A percentile compares a stretch with the other conserved stretches of the same genome.
Conservation (phyloP, 169 alveolate genomes). For the Cryptosporidium parvum region DNA sequence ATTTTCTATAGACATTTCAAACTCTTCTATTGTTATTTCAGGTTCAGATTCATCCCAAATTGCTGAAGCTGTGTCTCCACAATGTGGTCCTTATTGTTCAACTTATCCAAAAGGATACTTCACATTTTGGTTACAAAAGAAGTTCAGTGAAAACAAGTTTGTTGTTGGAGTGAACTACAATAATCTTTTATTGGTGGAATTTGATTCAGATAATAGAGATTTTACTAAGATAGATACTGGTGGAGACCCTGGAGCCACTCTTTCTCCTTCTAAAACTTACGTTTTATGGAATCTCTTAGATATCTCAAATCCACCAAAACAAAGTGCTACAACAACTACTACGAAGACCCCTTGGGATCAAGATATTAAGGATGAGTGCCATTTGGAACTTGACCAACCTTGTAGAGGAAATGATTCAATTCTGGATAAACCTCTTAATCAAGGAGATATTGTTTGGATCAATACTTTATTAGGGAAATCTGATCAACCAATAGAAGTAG, state of each 20-base stretch:
- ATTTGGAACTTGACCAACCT: slow-evolving; percentile 22
- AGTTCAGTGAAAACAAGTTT: neutral
- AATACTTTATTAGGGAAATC: slow-evolving; percentile 15
- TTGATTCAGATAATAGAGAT: neutral
- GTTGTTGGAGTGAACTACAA: neutral
- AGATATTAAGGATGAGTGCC: slow-evolving; percentile 30
- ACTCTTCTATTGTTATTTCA: slow-evolving; percentile 6
- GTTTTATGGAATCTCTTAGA: neutral
- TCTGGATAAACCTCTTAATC: neutral
- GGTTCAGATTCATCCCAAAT: slow-evolving; percentile 5
- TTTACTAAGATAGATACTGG: neutral
- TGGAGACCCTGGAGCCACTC: neutral
- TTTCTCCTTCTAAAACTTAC: neutral
- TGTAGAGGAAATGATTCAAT: slow-evolving; percentile 17
- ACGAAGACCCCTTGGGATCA: slow-evolving; percentile 56
- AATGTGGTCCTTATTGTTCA: slow-evolving; percentile 29
- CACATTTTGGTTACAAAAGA: slow-evolving; percentile 20
- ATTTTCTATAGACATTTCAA: neutral
- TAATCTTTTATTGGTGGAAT: neutral
- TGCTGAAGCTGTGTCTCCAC: slow-evolving; percentile 11
- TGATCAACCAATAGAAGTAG: neutral
- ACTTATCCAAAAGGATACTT: slow-evolving; percentile 23
- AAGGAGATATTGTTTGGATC: slow-evolving; percentile 19
- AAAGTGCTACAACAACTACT: slow-evolving; percentile 50
- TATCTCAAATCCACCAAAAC: neutral